Percentiles rank a stretch among this genome's conserved stretches.
phyloP scores from a whole-genome alignment of 371 early-diverging fungal genomes.

The Hamiltosporidium tvaerminnensis region DNA sequence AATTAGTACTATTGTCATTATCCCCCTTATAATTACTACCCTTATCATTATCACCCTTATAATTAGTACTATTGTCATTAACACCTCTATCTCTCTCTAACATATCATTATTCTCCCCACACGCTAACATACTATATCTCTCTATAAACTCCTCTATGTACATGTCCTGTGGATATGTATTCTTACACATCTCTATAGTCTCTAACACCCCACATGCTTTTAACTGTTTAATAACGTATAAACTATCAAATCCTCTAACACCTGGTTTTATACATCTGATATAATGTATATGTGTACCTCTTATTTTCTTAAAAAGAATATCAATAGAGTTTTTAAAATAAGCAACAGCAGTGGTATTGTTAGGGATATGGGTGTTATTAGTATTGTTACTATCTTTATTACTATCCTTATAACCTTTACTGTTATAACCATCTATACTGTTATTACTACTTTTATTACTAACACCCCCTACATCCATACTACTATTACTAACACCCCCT shows the following conservation, averaged over 20 bases:
- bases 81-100: no score
- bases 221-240: slow-evolving; percentile 39
- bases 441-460: no score
- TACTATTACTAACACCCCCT: no score
- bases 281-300: slow-evolving; percentile 40
- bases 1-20: no score
- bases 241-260: slow-evolving; percentile 20
- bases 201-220: slow-evolving; percentile 38
- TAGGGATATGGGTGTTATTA: not conserved
- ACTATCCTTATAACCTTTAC: not conserved
- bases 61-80: no score
- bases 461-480: no score
- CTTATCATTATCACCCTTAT: no score
- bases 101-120: no score
- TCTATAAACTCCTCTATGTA: slow-evolving; percentile 32
- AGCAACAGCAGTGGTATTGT: not conserved
- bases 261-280: slow-evolving; percentile 53
- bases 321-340: slow-evolving; percentile 38
- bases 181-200: slow-evolving; percentile 42
- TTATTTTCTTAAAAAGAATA: slow-evolving; percentile 31
- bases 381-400: not conserved
- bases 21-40: no score
- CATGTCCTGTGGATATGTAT: slow-evolving; percentile 34
- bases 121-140: no score
- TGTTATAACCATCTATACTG: not conserved